Base-by-base conservation (phyloP, 768 basidiomycete species). In the Lactarius quietus region DNA sequence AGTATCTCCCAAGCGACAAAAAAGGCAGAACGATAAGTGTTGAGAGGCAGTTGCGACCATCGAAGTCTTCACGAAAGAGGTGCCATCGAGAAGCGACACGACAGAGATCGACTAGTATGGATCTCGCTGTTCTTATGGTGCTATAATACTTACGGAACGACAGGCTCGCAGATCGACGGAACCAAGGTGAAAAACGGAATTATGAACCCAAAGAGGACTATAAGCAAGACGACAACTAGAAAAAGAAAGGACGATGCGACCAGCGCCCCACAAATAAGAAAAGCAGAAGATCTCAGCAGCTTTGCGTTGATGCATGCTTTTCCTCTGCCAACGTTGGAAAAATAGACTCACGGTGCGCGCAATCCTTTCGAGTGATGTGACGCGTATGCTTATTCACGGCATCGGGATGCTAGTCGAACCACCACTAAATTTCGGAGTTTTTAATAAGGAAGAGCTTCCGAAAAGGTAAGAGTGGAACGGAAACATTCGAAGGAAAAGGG, bases 281-380 rank as follows among this genome's bases (percentile, higher is more conserved):
- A n/a, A 70, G 68, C 45, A 48, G n/a, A 81, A 76, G 53, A 62
- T 78, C 12, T 78, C 82, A 10, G 75, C 81, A 1, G 81, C 5
- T 77, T 88, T 38, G 86, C 87, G 0, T 77, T 90, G 31, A 85
- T 90, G 84, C 85, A 88, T 66, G 86, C 0, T 87, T 89, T 71
- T 74, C 80, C 18, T 83, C 88, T 0, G 82, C 80, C 6, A 88
- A 86, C 67, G 79, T 90, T 2, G 84, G 86, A 17, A 82, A 80
- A 59, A 80, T 62, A 81, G 88, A 45, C 71, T 90, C 14, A 90
- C 88, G 61, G 88, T 88, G 69, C 57, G 80, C 71, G 10, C 51
- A 26, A 28, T 56, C 14, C 15, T 55, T 35, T 15, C 14, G 28
- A n/a, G 41, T 56, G 51, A 43, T 59, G 18, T 39, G n/a, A 20